These are phyloP conservation scores for Echium plantagineum DNA, from an alignment of 257 asterid genomes.

Conservation along the genomic window DNA sequence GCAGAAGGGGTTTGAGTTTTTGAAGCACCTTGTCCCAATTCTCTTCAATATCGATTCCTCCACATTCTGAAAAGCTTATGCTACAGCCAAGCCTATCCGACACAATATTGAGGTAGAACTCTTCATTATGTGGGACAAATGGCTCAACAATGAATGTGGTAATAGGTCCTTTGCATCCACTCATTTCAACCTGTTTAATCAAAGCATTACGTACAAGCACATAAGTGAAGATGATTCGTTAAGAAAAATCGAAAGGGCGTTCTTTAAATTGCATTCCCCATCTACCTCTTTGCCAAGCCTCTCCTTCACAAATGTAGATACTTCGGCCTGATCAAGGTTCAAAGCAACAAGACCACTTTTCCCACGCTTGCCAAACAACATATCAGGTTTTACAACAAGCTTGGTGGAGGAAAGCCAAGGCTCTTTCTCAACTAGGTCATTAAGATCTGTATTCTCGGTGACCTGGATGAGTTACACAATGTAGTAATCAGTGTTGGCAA, in stretches of 20 bases:
- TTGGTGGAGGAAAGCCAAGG: slow-evolving; percentile 80
- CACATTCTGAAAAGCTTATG: slow-evolving; percentile 91
- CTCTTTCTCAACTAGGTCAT: slow-evolving; percentile 61
- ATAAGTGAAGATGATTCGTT: neutral
- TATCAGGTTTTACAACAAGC: slow-evolving; percentile 89
- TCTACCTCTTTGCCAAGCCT: slow-evolving; percentile 85
- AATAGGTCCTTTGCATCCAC: slow-evolving; percentile 91
- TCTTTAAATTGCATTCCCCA: neutral
- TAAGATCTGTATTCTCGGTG: slow-evolving; percentile 69
- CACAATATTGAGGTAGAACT: slow-evolving; percentile 71
- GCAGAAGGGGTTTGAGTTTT: neutral
- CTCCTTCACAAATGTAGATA: slow-evolving; percentile 69
- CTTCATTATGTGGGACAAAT: slow-evolving; percentile 79
- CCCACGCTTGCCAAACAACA: slow-evolving; percentile 94
- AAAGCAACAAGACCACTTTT: slow-evolving; percentile 84
- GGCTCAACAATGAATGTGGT: slow-evolving; percentile 91
- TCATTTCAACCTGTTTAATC: slow-evolving; percentile 75
- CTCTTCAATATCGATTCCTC: slow-evolving; percentile 93
- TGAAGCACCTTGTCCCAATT: slow-evolving; percentile 83
- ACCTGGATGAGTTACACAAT: too few relatives aligned
- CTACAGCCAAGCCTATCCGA: slow-evolving; percentile 92
- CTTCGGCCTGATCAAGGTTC: slow-evolving; percentile 83
- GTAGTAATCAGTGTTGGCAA: neutral
- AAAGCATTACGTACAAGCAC: slow-evolving; percentile 5
- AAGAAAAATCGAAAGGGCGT: neutral